Evolutionary conservation across 148 eudicot species (phyloP).

Genomic region (Vaccinium vitisidaea): DNA sequence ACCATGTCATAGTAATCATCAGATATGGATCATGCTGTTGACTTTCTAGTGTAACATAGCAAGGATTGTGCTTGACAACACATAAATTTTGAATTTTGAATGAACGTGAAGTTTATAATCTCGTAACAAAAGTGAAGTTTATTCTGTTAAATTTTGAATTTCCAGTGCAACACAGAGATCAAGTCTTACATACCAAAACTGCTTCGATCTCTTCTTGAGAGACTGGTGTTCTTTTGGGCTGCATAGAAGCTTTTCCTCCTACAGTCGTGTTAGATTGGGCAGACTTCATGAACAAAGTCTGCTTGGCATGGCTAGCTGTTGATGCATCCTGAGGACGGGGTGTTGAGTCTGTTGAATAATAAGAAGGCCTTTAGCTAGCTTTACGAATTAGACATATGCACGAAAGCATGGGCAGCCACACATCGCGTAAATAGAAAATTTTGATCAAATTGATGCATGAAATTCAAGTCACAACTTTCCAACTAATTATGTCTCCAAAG

Average conservation of each 20-base stretch:
- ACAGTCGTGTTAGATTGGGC: conserved; percentile 42
- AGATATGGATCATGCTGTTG: too few species aligned
- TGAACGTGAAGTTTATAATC: too few species aligned
- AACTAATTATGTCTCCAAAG: neutral
- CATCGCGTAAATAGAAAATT: neutral
- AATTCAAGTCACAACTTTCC: neutral
- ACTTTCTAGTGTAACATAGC: too few species aligned
- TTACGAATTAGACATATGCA: neutral
- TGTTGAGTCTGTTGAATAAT: conserved; percentile 42
- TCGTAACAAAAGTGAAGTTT: neutral
- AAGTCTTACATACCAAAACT: conserved; percentile 51
- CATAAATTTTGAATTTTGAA: too few species aligned
- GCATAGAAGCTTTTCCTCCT: conserved; percentile 84
- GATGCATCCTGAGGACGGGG: conserved; percentile 34
- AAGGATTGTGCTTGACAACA: too few species aligned
- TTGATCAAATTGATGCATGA: neutral
- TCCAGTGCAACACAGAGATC: neutral
- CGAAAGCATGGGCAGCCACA: neutral
- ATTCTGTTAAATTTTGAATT: neutral
- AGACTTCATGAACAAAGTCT: conserved; percentile 46
- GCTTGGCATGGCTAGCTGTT: conserved; percentile 36
- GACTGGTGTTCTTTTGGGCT: conserved; percentile 79
- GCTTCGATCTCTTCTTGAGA: conserved; percentile 86
- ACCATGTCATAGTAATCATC: neutral
- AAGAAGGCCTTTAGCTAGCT: neutral